A percentile compares a stretch with the other conserved stretches of the same genome.
Conservation (phyloP, 2,329 filamentous ascomycete genomes). For the Beauveria sp. region DNA sequence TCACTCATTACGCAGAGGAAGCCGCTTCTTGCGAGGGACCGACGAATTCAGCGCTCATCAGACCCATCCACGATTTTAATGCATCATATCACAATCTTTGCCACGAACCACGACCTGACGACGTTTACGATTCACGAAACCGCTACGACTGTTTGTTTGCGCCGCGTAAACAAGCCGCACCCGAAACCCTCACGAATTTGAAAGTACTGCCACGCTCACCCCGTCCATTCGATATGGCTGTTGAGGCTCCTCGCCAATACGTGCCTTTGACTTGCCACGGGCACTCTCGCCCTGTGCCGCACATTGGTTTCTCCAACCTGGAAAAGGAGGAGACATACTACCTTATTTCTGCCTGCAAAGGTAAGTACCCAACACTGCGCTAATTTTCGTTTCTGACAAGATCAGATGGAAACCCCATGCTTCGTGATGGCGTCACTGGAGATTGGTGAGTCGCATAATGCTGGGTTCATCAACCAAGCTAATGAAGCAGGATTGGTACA, state of each 20-base stretch:
- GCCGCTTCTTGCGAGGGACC: constrained; percentile 6
- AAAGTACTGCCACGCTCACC: neutral
- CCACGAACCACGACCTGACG: constrained; percentile 2
- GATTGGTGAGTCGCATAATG: constrained; percentile 58
- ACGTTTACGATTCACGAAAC: constrained; percentile 8
- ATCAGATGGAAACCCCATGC: constrained; percentile 94
- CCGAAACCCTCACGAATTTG: neutral
- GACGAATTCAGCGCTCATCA: neutral
- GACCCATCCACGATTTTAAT: neutral
- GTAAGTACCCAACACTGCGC: constrained; percentile 32
- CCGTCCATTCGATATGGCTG: constrained; percentile 22
- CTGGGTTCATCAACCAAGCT: constrained; percentile 15
- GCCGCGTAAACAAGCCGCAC: neutral
- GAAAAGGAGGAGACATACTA: constrained; percentile 82
- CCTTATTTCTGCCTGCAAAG: constrained; percentile 89
- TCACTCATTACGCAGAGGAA: constrained; percentile 11
- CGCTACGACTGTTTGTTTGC: constrained; percentile 2
- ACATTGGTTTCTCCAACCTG: constrained; percentile 80
- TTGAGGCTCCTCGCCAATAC: constrained; percentile 45
- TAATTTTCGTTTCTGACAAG: constrained; percentile 17
- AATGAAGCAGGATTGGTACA: constrained; percentile 86
- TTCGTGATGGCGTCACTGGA: constrained; percentile 89
- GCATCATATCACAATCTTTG: neutral
- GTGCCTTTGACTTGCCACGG: constrained; percentile 92
- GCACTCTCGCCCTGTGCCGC: constrained; percentile 85